Percentiles rank a stretch among this genome's conserved stretches.
Conservation (phyloP, 768 basidiomycete genomes). For the Podaxis sp. region DNA sequence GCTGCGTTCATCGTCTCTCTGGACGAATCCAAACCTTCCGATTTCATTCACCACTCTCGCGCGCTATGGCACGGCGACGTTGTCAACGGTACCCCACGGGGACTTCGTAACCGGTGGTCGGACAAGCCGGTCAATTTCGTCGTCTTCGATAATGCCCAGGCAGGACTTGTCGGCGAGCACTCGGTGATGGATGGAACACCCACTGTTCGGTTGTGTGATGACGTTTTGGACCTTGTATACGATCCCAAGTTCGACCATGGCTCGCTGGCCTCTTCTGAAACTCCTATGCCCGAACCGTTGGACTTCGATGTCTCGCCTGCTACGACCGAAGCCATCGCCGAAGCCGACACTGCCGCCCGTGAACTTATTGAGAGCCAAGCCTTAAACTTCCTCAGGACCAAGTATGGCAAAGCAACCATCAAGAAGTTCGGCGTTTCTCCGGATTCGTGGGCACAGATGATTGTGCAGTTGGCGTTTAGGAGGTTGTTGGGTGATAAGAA, state of each 20-base stretch:
- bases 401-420: slow-evolving; percentile 83
- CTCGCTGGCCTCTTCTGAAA: slow-evolving; percentile 19
- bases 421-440: slow-evolving; percentile 88
- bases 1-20: slow-evolving; percentile 83
- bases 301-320: slow-evolving; percentile 58
- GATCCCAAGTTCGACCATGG: slow-evolving; percentile 65
- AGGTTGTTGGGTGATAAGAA: slow-evolving; percentile 54
- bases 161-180: slow-evolving; percentile 92
- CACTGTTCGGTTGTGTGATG: slow-evolving; percentile 67
- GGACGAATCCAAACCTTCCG: slow-evolving; percentile 55
- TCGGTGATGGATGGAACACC: slow-evolving; percentile 91
- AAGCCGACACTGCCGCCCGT: slow-evolving; percentile 50
- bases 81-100: slow-evolving; percentile 38
- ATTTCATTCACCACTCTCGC: slow-evolving; percentile 57
- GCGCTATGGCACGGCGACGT: slow-evolving; percentile 79
- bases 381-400: slow-evolving; percentile 57
- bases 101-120: slow-evolving; percentile 77
- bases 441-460: slow-evolving; percentile 92
- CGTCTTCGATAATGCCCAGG: slow-evolving; percentile 74
- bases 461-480: slow-evolving; percentile 85
- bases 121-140: slow-evolving; percentile 91
- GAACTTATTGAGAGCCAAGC: slow-evolving; percentile 61
- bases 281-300: slow-evolving; percentile 42
- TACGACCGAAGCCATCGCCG: slow-evolving; percentile 46
- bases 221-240: slow-evolving; percentile 57